Conservation (phyloP, 108 stramenopile genomes). For the Epithemia pelagica region DNA sequence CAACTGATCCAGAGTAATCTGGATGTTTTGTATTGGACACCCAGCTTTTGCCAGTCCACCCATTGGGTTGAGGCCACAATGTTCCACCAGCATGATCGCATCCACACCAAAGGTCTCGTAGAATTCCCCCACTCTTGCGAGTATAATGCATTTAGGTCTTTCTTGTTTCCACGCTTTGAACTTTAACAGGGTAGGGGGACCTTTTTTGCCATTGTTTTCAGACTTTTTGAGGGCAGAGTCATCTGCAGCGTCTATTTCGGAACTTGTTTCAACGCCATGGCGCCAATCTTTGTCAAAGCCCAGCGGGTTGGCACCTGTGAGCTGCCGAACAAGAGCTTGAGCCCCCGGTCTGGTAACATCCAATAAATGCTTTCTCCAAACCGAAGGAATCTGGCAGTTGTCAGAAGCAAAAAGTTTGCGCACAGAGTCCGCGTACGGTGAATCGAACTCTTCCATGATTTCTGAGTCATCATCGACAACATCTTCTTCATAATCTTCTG, state of each 20-base stretch:
- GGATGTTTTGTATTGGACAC: conserved; percentile 86
- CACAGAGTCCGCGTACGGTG: conserved; percentile 21
- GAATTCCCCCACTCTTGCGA: conserved; percentile 93
- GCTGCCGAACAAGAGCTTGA: conserved; percentile 48
- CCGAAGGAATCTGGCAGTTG: conserved; percentile 34
- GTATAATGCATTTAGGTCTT: conserved; percentile 48
- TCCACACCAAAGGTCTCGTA: conserved; percentile 96
- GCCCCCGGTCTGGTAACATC: conserved; percentile 52
- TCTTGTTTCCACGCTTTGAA: too few species aligned
- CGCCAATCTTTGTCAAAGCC: too few species aligned
- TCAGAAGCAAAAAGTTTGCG: conserved; percentile 19
- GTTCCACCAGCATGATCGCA: conserved; percentile 88
- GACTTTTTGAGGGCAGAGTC: too few species aligned
- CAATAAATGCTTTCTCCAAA: conserved; percentile 63
- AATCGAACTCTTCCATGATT: neutral
- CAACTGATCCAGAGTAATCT: conserved; percentile 82
- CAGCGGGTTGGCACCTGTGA: conserved; percentile 54
- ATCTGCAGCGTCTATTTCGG: too few species aligned
- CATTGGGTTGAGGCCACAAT: conserved; percentile 96
- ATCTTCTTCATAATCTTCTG: neutral
- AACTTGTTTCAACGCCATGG: too few species aligned
- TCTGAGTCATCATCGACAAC: neutral
- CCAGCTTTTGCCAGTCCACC: conserved; percentile 87
- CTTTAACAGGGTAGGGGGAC: too few species aligned
- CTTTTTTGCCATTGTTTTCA: too few species aligned